Conservation (phyloP, 1,139 yeast species). For the Kodamaea sp. region DNA sequence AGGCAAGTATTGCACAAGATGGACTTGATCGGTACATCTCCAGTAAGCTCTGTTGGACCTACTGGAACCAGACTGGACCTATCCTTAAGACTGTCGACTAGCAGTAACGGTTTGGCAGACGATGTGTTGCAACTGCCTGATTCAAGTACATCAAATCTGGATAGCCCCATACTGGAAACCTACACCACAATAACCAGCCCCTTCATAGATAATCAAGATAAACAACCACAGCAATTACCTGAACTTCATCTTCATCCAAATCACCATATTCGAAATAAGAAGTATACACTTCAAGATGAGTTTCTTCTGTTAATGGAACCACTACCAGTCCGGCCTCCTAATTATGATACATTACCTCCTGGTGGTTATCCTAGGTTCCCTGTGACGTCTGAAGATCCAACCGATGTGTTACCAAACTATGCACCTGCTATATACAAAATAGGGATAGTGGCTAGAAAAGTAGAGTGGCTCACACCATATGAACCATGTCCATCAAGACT, state of each 20-base stretch:
- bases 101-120: slow-evolving; percentile 2
- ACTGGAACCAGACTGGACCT: slow-evolving; percentile 6
- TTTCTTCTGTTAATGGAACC: slow-evolving; percentile 47
- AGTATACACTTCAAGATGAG: slow-evolving; percentile 11
- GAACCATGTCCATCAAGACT: slow-evolving; percentile 56
- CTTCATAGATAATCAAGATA: too few species aligned
- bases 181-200: too few species aligned
- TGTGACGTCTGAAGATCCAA: slow-evolving; percentile 18
- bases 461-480: slow-evolving; percentile 67
- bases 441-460: slow-evolving; percentile 50
- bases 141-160: too few species aligned
- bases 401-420: slow-evolving; percentile 46
- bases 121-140: too few species aligned
- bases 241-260: too few species aligned
- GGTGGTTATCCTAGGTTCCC: slow-evolving; percentile 55
- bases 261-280: too few species aligned
- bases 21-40: neutral
- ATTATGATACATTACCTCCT: slow-evolving; percentile 41
- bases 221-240: too few species aligned
- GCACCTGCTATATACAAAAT: slow-evolving; percentile 56
- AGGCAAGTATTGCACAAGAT: too few species aligned
- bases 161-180: too few species aligned
- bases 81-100: slow-evolving; percentile 7
- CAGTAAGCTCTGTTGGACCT: slow-evolving; percentile 5
- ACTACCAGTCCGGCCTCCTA: slow-evolving; percentile 48